Conservation (phyloP, 306 rosid genomes). For the Sechiopsis laciniata region DNA sequence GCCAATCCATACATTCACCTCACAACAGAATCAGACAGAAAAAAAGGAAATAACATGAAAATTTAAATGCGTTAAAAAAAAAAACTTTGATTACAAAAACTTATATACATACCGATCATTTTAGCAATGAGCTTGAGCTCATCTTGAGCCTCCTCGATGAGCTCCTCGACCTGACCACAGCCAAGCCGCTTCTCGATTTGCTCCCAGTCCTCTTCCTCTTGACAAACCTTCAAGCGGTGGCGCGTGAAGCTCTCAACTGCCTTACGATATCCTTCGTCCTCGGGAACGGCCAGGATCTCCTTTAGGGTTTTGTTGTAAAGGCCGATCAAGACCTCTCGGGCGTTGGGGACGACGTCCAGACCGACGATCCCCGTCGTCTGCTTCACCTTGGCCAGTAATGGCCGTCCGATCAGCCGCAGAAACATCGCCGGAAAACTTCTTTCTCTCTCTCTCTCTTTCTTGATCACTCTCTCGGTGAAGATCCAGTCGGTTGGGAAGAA, state of each 20-base stretch:
- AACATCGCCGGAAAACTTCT: slow-evolving; percentile 40
- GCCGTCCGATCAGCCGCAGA: slow-evolving; percentile 71
- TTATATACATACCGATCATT: slow-evolving; percentile 52
- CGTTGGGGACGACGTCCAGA: slow-evolving; percentile 79
- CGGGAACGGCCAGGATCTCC: slow-evolving; percentile 81
- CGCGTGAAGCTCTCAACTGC: slow-evolving; percentile 80
- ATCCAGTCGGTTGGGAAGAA: not conserved
- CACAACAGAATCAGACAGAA: not conserved
- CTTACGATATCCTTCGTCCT: slow-evolving; percentile 86
- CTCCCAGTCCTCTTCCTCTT: slow-evolving; percentile 81
- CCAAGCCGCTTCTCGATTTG: slow-evolving; percentile 60
- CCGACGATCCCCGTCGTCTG: slow-evolving; percentile 85
- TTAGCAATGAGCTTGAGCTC: slow-evolving; percentile 68
- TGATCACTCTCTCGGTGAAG: not conserved
- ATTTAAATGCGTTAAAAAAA: no score
- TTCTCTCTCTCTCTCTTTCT: slow-evolving; percentile 15
- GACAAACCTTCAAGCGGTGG: slow-evolving; percentile 66
- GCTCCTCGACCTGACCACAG: slow-evolving; percentile 94
- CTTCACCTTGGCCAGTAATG: slow-evolving; percentile 79
- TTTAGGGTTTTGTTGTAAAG: slow-evolving; percentile 68
- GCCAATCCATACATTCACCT: not conserved
- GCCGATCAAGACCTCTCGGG: slow-evolving; percentile 61
- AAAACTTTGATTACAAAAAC: no score
- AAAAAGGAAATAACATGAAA: not conserved
- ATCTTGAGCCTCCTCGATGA: slow-evolving; percentile 86